Evolutionary conservation across 164 flowering plant species (phyloP).

Genomic region (Stephania cephalantha): DNA sequence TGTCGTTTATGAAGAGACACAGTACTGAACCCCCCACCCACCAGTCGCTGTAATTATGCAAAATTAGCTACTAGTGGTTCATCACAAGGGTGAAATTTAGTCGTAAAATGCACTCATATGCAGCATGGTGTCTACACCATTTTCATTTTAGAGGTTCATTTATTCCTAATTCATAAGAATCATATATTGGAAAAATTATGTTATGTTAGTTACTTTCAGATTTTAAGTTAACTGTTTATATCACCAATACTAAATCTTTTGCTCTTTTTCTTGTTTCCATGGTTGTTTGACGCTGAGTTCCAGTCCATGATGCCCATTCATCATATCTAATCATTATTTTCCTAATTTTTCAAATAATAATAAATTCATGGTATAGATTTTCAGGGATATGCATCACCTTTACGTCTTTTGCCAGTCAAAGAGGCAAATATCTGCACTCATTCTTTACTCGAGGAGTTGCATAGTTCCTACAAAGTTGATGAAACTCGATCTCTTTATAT

Average conservation of each 20-base stretch:
- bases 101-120: no score
- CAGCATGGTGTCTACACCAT: no score
- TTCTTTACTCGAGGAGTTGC: constrained; percentile 24
- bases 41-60: no score
- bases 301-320: background rate
- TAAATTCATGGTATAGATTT: constrained; percentile 43
- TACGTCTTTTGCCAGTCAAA: constrained; percentile 53
- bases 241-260: no score
- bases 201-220: background rate
- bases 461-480: constrained; percentile 16
- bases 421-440: constrained; percentile 35
- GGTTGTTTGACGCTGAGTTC: background rate
- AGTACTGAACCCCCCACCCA: no score
- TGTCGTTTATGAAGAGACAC: no score
- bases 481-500: constrained; percentile 35
- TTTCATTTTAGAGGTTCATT: no score
- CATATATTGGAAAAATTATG: no score
- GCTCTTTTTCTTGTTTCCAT: background rate
- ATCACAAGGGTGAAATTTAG: no score
- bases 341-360: constrained; percentile 1
- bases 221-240: background rate
- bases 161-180: no score
- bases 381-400: constrained; percentile 62
- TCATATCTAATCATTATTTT: background rate
- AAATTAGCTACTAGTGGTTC: no score